Evolutionary conservation across 1,139 yeast genomes (phyloP).

Genomic region (Yamadazyma blattariae): DNA sequence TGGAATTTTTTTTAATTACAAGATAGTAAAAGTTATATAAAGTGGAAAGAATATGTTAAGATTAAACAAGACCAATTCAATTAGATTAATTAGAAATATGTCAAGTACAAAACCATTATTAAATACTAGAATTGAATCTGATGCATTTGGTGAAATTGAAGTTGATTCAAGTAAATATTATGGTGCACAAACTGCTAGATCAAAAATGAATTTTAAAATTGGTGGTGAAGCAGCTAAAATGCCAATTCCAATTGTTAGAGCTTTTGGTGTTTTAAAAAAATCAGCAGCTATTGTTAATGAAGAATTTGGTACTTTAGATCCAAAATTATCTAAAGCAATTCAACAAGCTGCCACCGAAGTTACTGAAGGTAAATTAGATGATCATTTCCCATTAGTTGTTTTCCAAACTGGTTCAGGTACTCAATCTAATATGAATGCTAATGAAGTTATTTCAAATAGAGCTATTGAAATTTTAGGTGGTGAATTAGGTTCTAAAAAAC

Average conservation of each 20-base stretch:
- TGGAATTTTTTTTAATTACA: too few relatives aligned
- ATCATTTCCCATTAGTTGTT: slow-evolving; percentile 95
- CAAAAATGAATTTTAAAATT: slow-evolving; percentile 88
- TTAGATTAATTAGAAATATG: slow-evolving; percentile 5
- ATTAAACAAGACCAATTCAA: slow-evolving; percentile 14
- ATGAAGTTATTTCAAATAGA: slow-evolving; percentile 96
- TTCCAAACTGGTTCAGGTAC: slow-evolving; percentile 99
- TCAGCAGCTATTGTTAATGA: slow-evolving; percentile 93
- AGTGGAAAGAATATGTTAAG: slow-evolving; percentile 32
- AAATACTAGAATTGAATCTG: slow-evolving; percentile 73
- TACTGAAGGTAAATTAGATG: slow-evolving; percentile 83
- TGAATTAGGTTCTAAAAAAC: slow-evolving; percentile 80
- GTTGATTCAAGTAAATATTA: slow-evolving; percentile 85
- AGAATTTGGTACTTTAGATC: slow-evolving; percentile 75
- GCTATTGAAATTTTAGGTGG: slow-evolving; percentile 97
- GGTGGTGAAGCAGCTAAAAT: slow-evolving; percentile 89
- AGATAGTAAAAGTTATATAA: too few relatives aligned
- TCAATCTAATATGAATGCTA: slow-evolving; percentile 98
- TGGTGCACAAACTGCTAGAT: slow-evolving; percentile 98
- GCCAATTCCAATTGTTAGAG: slow-evolving; percentile 87
- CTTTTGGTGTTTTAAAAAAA: slow-evolving; percentile 91
- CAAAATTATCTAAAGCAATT: slow-evolving; percentile 79
- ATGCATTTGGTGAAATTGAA: slow-evolving; percentile 94
- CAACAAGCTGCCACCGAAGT: slow-evolving; percentile 96
- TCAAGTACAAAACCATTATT: slow-evolving; percentile 20